Conservation (phyloP, 225 moss, liverwort and hornwort species). For the Rhytidiadelphus loreus region DNA sequence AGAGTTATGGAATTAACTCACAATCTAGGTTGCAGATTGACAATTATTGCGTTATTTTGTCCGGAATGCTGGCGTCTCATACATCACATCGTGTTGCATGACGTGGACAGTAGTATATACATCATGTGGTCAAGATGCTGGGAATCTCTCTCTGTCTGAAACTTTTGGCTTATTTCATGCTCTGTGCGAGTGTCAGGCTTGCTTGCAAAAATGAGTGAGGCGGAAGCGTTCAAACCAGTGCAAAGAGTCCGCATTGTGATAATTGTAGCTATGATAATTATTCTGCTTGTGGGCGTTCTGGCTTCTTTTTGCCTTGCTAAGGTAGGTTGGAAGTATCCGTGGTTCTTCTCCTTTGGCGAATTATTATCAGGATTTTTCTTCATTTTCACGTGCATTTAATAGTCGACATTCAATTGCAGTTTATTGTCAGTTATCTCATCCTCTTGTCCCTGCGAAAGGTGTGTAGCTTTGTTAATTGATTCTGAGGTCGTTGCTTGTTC, state of each 20-base stretch:
- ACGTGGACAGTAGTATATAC: neutral
- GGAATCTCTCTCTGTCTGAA: neutral
- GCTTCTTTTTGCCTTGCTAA: conserved; percentile 48
- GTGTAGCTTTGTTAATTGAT: neutral
- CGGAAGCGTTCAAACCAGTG: conserved; percentile 50
- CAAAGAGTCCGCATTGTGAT: conserved; percentile 48
- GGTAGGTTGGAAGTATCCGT: conserved; percentile 2
- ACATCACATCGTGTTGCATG: neutral
- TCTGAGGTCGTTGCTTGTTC: neutral
- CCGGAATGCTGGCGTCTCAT: neutral
- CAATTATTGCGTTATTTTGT: neutral
- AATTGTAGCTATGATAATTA: conserved; percentile 43
- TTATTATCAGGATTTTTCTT: neutral
- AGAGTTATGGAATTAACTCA: neutral
- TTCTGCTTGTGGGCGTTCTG: conserved; percentile 36
- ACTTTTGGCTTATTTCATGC: neutral
- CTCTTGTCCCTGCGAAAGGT: neutral
- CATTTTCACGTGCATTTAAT: neutral
- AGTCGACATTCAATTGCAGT: neutral
- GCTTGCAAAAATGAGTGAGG: conserved; percentile 49
- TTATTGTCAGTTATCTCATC: neutral
- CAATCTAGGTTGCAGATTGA: neutral
- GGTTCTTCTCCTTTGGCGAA: neutral
- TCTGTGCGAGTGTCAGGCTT: conserved; percentile 20
- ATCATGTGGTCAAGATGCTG: neutral